These are phyloP conservation scores for Mangifera indica DNA, from an alignment of 345 rosid genomes.

Conservation along the genomic window DNA sequence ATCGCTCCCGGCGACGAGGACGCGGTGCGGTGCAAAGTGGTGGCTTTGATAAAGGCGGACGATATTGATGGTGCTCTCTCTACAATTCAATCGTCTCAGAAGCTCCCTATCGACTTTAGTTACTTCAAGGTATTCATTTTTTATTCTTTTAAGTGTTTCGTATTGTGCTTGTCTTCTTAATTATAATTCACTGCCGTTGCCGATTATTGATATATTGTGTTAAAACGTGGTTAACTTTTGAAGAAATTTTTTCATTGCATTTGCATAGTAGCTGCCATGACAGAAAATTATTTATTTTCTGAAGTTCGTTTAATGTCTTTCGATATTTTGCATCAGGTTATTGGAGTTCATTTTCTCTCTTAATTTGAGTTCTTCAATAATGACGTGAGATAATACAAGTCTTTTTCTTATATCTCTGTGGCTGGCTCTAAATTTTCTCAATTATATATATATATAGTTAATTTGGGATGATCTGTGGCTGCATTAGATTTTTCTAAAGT, in stretches of 20 bases:
- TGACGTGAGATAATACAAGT: background rate
- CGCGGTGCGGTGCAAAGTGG: constrained; percentile 82
- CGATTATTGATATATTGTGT: background rate
- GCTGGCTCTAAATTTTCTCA: background rate
- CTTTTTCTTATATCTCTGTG: background rate
- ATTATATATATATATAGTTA: background rate
- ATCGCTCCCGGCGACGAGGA: constrained; percentile 77
- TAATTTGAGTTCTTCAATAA: background rate
- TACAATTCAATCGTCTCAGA: constrained; percentile 47
- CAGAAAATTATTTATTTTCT: background rate
- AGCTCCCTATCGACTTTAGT: constrained; percentile 49
- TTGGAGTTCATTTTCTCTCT: background rate
- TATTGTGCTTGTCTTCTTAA: background rate
- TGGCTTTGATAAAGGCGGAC: constrained; percentile 70
- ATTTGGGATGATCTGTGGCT: background rate
- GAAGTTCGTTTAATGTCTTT: background rate
- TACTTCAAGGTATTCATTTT: constrained; percentile 54
- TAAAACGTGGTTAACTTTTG: background rate
- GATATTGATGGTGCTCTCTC: constrained; percentile 67
- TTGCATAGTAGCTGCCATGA: background rate
- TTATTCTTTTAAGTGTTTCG: background rate
- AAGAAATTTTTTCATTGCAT: background rate
- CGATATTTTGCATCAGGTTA: background rate
- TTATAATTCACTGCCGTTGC: background rate
- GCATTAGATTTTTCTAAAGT: background rate